These are phyloP conservation scores for Leccinum subgranulosum DNA, from an alignment of 768 basidiomycete genomes.

Conservation along the genomic window DNA sequence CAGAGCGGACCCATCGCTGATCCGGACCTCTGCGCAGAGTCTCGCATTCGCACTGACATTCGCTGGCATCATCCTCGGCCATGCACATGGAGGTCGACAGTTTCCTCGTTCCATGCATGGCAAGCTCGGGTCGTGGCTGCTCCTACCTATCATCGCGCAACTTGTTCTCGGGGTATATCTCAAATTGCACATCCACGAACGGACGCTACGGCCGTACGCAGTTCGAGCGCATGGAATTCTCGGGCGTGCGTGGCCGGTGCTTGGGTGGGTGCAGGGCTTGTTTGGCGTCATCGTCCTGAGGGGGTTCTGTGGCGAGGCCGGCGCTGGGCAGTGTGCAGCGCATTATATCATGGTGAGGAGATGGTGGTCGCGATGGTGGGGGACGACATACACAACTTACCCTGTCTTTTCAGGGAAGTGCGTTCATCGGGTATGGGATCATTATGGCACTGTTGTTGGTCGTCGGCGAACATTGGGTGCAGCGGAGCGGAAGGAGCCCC, in stretches of 20 bases:
- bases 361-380: background rate
- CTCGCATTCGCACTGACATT: conserved; percentile 66
- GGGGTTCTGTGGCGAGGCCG: conserved; percentile 72
- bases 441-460: conserved; percentile 78
- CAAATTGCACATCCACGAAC: conserved; percentile 87
- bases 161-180: conserved; percentile 80
- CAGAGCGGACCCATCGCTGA: background rate
- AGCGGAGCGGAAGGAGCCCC: conserved; percentile 67
- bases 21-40: conserved; percentile 38
- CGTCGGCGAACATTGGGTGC: conserved; percentile 75
- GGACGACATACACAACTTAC: conserved; percentile 7
- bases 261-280: conserved; percentile 88
- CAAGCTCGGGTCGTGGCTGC: conserved; percentile 48
- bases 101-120: conserved; percentile 78
- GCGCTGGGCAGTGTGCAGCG: conserved; percentile 82
- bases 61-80: conserved; percentile 78
- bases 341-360: conserved; percentile 72
- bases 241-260: conserved; percentile 78
- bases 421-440: conserved; percentile 83
- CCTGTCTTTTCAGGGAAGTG: conserved; percentile 53
- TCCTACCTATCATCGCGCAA: conserved; percentile 65
- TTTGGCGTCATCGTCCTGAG: conserved; percentile 75
- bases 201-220: conserved; percentile 65
- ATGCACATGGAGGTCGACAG: conserved; percentile 76
- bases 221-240: conserved; percentile 72